Percentiles rank a stretch among this genome's conserved stretches.
Evolutionary conservation across 768 basidiomycete genomes (phyloP).

Genomic region (Pisolithus albus): DNA sequence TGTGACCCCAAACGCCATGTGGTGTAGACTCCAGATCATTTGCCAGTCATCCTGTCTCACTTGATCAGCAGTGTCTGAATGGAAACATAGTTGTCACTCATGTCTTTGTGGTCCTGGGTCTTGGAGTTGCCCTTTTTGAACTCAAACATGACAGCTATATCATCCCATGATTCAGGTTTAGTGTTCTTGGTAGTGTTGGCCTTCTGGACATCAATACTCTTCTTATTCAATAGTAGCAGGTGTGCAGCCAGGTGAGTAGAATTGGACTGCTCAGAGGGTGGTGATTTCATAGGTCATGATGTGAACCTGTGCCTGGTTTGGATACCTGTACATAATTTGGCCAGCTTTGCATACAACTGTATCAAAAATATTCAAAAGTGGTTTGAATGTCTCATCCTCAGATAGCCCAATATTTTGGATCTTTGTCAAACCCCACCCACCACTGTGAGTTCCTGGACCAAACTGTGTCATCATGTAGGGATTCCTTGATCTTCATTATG

Average conservation of each 20-base stretch:
- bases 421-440: too few relatives aligned
- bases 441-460: too few relatives aligned
- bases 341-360: not conserved
- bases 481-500: too few relatives aligned
- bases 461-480: too few relatives aligned
- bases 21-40: not conserved
- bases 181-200: too few relatives aligned
- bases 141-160: constrained; percentile 16
- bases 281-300: not conserved
- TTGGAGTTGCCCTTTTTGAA: not conserved
- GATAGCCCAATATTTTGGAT: too few relatives aligned
- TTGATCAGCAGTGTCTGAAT: too few relatives aligned
- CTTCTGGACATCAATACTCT: not conserved
- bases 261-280: not conserved
- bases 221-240: not conserved
- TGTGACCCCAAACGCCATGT: not conserved
- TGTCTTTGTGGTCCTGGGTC: too few relatives aligned
- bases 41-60: not conserved
- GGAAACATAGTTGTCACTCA: too few relatives aligned
- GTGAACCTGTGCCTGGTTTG: not conserved
- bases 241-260: not conserved
- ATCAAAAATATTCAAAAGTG: not conserved
- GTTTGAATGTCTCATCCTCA: too few relatives aligned
- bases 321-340: not conserved
- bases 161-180: constrained; percentile 31